Evolutionary conservation across 257 asterid species (phyloP).

Genomic region (Phtheirospermum japonicum): DNA sequence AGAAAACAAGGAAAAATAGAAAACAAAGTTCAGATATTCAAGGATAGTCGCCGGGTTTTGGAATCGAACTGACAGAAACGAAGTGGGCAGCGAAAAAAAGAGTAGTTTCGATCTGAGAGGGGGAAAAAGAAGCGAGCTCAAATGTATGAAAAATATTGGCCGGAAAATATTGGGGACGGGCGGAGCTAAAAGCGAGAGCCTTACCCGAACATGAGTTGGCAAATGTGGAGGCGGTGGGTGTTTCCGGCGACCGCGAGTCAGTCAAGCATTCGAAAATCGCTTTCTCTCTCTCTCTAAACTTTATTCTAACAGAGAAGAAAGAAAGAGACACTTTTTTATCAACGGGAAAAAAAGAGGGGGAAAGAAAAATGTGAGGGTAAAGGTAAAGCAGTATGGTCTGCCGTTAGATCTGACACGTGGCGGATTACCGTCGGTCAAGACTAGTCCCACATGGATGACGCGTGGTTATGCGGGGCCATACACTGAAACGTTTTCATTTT

Average conservation of each 20-base stretch:
- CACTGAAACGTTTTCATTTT: too few species aligned
- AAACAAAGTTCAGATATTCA: neutral
- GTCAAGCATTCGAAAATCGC: slow-evolving; percentile 41
- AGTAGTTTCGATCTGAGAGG: slow-evolving; percentile 4
- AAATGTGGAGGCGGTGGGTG: neutral
- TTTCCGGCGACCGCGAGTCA: slow-evolving; percentile 34
- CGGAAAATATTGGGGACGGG: slow-evolving; percentile 25
- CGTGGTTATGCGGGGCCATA: slow-evolving; percentile 18
- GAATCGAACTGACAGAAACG: slow-evolving; percentile 2
- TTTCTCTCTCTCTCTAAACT: slow-evolving; percentile 27
- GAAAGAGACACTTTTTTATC: slow-evolving; percentile 41
- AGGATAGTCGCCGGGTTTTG: neutral
- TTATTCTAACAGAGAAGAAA: neutral
- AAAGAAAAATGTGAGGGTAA: neutral
- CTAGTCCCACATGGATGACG: slow-evolving; percentile 35
- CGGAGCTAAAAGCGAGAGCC: neutral
- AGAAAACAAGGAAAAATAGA: neutral
- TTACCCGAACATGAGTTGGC: slow-evolving; percentile 22
- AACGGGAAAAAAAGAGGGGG: slow-evolving; percentile 40
- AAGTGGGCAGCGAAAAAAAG: neutral
- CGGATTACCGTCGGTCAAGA: neutral
- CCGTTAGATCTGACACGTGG: slow-evolving; percentile 31
- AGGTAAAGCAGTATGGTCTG: neutral
- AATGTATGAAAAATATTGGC: neutral
- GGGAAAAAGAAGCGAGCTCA: slow-evolving; percentile 4